Evolutionary conservation across 805 yeast species (phyloP), one percentile per base, ranked within the genome.

Genomic region (Candida sphagnicola): DNA sequence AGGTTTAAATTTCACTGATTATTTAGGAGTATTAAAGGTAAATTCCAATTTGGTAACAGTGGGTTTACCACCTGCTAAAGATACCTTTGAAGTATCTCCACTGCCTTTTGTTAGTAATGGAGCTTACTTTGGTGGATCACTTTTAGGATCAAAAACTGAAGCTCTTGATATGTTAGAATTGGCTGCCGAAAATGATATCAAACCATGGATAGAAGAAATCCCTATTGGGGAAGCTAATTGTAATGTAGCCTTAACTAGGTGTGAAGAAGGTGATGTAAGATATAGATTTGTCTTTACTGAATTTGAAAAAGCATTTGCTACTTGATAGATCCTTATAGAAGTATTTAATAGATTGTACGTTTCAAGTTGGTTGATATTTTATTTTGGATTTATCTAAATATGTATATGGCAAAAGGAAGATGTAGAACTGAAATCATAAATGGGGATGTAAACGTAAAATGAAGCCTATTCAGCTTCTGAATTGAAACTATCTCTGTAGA

Each of bases 241-340:
- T 32, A 47, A 47, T 16, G 44, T 47, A 34, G 72, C 63, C 6
- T 52, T 68, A 49, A 53, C 52, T 34, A 58, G 61, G 44, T 56
- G 60, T 33, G 56, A 54, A 31, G 42, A 52, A 18, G 59, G 62
- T 34, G 65, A 61, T 15, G 70, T 61, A 34, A 58, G 60, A 38
- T 69, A 64, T 58, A 74, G 88, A 65, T 77, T 75, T 51, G 81
- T 80, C 5, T 62, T 82, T 45, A 71, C 74, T 35, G 78, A 75
- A 16, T 78, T 63, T 55, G 75, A 78, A 48, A 63, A 74, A 51
- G 70, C 65, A 2, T 72, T 72, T 49, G 12, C 18, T n/a, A n/a
- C n/a, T n/a, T n/a, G n/a, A n/a, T n/a, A n/a, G n/a, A n/a, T n/a
- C n/a, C n/a, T n/a, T n/a, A n/a, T n/a, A n/a, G n/a, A n/a, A n/a